A percentile compares a stretch with the other conserved stretches of the same genome.
Evolutionary conservation across 202 grass and related monocot species (phyloP).

Genomic region (Hordeum pubiflorum): DNA sequence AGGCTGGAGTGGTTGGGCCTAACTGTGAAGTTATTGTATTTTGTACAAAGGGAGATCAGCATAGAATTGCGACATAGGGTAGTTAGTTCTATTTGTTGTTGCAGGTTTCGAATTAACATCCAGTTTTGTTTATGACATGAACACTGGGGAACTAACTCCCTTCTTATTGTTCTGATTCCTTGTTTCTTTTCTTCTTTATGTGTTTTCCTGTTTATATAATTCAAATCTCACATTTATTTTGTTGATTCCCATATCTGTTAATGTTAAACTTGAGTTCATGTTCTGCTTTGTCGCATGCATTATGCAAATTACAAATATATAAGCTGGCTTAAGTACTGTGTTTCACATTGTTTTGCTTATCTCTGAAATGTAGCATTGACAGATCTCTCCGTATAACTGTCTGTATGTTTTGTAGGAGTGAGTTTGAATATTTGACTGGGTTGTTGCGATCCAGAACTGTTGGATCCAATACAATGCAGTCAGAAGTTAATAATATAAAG

Average conservation of each 20-base stretch:
- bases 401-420: constrained; percentile 34
- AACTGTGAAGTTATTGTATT: neutral
- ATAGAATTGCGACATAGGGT: neutral
- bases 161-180: constrained; percentile 4
- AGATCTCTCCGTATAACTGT: neutral
- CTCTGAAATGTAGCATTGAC: neutral
- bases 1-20: neutral
- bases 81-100: neutral
- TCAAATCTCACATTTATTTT: neutral
- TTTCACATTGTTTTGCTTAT: neutral
- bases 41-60: neutral
- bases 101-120: neutral
- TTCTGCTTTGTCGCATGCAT: constrained; percentile 9
- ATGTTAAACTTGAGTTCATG: neutral
- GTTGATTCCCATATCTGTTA: neutral
- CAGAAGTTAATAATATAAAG: constrained; percentile 6
- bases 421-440: constrained; percentile 50
- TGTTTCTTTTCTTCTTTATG: constrained; percentile 3
- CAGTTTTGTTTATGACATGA: neutral
- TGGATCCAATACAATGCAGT: constrained; percentile 30
- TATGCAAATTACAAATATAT: neutral
- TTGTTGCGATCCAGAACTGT: constrained; percentile 49
- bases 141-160: neutral
- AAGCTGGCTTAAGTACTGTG: neutral
- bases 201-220: neutral